Percentiles rank a stretch among this genome's conserved stretches.
phyloP scores from a whole-genome alignment of 164 flowering plant genomes.

The Macadamia integrifolia region DNA sequence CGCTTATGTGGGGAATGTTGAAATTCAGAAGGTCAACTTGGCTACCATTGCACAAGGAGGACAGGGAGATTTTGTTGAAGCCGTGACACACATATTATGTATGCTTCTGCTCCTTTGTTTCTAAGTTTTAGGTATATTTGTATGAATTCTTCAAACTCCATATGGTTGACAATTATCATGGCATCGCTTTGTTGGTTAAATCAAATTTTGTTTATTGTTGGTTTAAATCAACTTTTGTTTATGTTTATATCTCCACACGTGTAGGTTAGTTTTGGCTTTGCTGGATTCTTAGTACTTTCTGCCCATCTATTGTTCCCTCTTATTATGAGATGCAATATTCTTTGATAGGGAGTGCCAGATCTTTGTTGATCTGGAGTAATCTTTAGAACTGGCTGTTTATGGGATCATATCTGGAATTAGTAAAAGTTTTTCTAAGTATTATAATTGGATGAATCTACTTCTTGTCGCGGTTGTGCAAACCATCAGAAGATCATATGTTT shows the following conservation, averaged over 20 bases:
- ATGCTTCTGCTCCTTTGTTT: slow-evolving; percentile 19
- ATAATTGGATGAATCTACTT: no score
- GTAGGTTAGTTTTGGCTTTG: background rate
- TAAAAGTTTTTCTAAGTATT: no score
- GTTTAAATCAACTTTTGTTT: background rate
- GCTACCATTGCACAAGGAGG: slow-evolving; percentile 93
- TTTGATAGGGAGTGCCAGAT: background rate
- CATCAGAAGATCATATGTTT: no score
- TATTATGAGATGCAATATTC: no score
- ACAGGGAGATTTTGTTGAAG: slow-evolving; percentile 71
- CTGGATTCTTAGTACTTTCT: no score
- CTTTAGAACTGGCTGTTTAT: background rate
- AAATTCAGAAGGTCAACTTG: slow-evolving; percentile 72
- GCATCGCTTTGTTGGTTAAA: background rate
- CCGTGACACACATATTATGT: slow-evolving; percentile 68
- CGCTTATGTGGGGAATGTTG: slow-evolving; percentile 66
- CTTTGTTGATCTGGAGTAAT: background rate
- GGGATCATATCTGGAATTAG: background rate
- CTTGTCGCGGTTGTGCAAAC: no score
- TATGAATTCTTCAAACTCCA: background rate
- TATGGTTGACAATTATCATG: background rate
- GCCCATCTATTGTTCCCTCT: no score
- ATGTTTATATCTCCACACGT: no score
- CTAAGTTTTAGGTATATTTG: background rate
- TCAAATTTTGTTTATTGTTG: background rate